Evolutionary conservation across 106 monocot species (phyloP), one percentile per base, ranked within the genome.

Genomic region (Amphibolis antarctica): DNA sequence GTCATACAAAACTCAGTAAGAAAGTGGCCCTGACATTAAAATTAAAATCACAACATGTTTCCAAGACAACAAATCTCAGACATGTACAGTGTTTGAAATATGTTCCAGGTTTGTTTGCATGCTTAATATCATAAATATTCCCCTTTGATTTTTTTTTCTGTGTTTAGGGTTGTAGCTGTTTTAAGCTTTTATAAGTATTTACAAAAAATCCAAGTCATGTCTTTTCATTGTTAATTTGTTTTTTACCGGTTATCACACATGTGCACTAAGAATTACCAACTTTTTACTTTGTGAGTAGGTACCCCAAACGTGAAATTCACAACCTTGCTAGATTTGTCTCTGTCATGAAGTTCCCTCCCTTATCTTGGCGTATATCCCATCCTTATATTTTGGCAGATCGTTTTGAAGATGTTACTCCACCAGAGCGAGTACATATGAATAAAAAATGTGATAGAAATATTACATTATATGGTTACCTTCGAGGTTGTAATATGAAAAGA

Each of bases 311-410:
- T 59, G 98, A 98, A 82, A 57, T 87, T 51, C 90, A 87, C 71
- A 98, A 98, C 63, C 85, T 98, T 69, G 81, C 98, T 65, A 90
- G 87, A 67, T 98, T 98, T 74, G 88, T 98, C 45, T 98, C 98
- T 25, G 91, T 91, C 47, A 85, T 83, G 71, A 98, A 98, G 57
- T 74, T 82, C 48, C 60, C 60, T 62, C 86, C 82, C 56, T 71
- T 98, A 49, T 85, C 91, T 50, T 98, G 98, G 98, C 72, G 90
- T 53, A 42, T 78, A 59, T 75, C 84, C 44, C 98, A 98, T 79
- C 90, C 98, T 66, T 98, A 91, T 75, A n/a, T 91, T 44, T 59
- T 98, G 25, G 87, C 72, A 28, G 98, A 98, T 67, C 90, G 98
- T 71, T 85, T 98, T 68, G 98, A 98, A 71, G 91, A 98, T 79